Percentiles rank a stretch among this genome's conserved stretches.
Evolutionary conservation across 2,329 filamentous ascomycete genomes (phyloP).

Genomic region (Fusarium sp.): DNA sequence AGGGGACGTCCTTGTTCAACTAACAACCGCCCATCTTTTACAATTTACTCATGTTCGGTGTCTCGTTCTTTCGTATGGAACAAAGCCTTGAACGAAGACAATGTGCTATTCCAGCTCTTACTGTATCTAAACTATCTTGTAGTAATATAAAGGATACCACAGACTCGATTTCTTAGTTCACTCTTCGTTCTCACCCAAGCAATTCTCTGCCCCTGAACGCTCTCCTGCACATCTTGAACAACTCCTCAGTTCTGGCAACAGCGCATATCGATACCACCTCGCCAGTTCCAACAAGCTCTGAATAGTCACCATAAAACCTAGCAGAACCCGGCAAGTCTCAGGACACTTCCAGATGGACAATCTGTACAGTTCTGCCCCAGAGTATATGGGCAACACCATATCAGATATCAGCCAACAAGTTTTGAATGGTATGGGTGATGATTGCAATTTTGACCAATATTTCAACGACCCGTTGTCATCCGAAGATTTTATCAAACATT

Average conservation of each 20-base stretch:
- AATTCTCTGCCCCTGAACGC: neutral
- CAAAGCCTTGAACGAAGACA: constrained; percentile 27
- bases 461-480: neutral
- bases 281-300: neutral
- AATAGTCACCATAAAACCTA: neutral
- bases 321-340: neutral
- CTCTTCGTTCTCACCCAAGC: neutral
- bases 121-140: neutral
- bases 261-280: neutral
- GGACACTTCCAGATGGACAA: neutral
- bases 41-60: constrained; percentile 6
- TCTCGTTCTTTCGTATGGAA: neutral
- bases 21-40: neutral
- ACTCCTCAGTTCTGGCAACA: neutral
- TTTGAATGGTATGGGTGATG: neutral
- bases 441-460: neutral
- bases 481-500: neutral
- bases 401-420: neutral
- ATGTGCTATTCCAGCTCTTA: neutral
- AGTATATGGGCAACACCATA: neutral
- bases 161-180: neutral
- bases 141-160: constrained; percentile 22
- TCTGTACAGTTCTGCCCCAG: neutral
- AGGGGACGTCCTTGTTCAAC: constrained; percentile 18
- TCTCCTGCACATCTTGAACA: neutral